Evolutionary conservation across 73 alveolate genomes (phyloP).

Genomic region (Breviolum minutum): DNA sequence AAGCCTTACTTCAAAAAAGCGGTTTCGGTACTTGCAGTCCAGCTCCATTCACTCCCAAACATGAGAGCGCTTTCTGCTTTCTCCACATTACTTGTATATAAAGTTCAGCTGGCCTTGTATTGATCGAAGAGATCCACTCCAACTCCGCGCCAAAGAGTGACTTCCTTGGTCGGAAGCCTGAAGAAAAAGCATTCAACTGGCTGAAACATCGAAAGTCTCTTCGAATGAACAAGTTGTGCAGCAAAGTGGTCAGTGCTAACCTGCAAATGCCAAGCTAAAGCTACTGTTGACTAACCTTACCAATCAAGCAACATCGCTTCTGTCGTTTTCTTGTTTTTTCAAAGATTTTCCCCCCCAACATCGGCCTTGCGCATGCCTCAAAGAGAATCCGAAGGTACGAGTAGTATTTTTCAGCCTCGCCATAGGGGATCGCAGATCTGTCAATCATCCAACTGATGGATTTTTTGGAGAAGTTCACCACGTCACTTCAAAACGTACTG

Average conservation of each 20-base stretch:
- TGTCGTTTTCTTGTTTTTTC: too few species aligned
- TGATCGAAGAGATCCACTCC: slow-evolving; percentile 83
- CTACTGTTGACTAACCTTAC: too few species aligned
- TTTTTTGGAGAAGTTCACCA: not conserved
- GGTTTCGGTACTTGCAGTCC: not conserved
- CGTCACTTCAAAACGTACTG: too few species aligned
- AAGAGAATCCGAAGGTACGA: slow-evolving; percentile 85
- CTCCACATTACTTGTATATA: not conserved
- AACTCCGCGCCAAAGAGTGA: slow-evolving; percentile 85
- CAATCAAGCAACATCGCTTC: too few species aligned
- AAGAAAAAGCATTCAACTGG: not conserved
- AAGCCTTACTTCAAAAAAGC: too few species aligned
- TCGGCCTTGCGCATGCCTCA: slow-evolving; percentile 83
- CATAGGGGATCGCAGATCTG: not conserved
- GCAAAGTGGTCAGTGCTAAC: too few species aligned
- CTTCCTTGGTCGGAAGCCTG: slow-evolving; percentile 76
- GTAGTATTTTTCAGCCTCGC: slow-evolving; percentile 72
- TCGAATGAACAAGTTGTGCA: not conserved
- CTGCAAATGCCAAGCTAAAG: too few species aligned
- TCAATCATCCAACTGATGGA: not conserved
- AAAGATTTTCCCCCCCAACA: not conserved
- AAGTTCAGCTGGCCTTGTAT: slow-evolving; percentile 62
- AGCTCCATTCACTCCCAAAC: too few species aligned
- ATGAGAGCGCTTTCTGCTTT: too few species aligned
- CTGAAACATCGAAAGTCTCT: not conserved